Evolutionary conservation across 805 yeast genomes (phyloP).

Genomic region (Kluyveromyces dobzhanskii): DNA sequence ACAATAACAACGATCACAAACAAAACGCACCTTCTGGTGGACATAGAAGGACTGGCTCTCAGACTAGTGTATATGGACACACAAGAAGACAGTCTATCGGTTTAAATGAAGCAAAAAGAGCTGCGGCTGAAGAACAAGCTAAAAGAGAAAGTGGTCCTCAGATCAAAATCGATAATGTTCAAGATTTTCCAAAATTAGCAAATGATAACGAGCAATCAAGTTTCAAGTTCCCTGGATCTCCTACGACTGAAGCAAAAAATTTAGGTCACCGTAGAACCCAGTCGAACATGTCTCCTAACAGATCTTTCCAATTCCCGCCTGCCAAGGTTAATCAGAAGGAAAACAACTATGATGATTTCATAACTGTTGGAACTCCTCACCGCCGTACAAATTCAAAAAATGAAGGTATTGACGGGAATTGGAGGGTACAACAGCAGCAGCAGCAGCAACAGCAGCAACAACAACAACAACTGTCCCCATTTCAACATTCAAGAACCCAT

Average conservation of each 20-base stretch:
- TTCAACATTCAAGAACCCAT: slow-evolving; percentile 23
- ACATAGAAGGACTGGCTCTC: slow-evolving; percentile 44
- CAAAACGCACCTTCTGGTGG: slow-evolving; percentile 14
- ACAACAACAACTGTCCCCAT: slow-evolving; percentile 26
- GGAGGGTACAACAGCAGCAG: slow-evolving; percentile 52
- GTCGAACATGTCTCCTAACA: slow-evolving; percentile 36
- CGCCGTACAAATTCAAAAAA: slow-evolving; percentile 25
- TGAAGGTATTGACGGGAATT: slow-evolving; percentile 45
- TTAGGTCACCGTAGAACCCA: slow-evolving; percentile 18
- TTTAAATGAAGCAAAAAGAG: slow-evolving; percentile 84
- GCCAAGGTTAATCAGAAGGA: slow-evolving; percentile 15
- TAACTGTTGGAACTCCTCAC: slow-evolving; percentile 21
- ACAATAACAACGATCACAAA: slow-evolving; percentile 12
- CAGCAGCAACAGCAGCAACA: slow-evolving; percentile 22
- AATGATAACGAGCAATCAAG: slow-evolving; percentile 13
- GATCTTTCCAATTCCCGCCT: slow-evolving; percentile 61
- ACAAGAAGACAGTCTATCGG: slow-evolving; percentile 88
- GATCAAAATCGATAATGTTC: slow-evolving; percentile 15
- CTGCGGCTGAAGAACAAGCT: slow-evolving; percentile 87
- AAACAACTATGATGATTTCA: slow-evolving; percentile 24
- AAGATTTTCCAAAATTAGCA: slow-evolving; percentile 7
- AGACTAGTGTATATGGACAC: slow-evolving; percentile 55
- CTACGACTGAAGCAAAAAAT: slow-evolving; percentile 9
- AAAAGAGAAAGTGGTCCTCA: slow-evolving; percentile 40
- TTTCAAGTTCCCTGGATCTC: slow-evolving; percentile 30